A percentile compares a stretch with the other conserved stretches of the same genome.
Conservation (phyloP, 2,329 filamentous ascomycete genomes). For the Aspergillus ustus region DNA sequence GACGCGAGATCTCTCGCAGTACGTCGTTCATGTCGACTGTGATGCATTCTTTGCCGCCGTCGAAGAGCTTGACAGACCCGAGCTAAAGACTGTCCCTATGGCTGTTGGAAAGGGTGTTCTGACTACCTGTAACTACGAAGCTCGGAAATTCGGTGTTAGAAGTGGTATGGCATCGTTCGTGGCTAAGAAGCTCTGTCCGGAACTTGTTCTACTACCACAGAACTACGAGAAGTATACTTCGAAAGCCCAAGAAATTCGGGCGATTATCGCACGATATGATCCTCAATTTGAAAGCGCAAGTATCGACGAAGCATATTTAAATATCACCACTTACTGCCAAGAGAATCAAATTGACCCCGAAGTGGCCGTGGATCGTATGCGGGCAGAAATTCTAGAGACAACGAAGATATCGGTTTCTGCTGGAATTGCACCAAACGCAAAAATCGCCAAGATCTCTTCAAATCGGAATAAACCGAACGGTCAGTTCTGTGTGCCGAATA, state of each 20-base stretch:
- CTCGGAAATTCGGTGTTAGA: conserved; percentile 85
- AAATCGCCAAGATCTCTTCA: conserved; percentile 91
- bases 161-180: conserved; percentile 97
- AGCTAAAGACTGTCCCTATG: conserved; percentile 84
- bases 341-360: conserved; percentile 70
- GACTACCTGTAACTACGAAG: conserved; percentile 83
- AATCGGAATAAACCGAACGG: conserved; percentile 98
- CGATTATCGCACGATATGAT: conserved; percentile 85
- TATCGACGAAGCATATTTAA: conserved; percentile 95
- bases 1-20: conserved; percentile 78
- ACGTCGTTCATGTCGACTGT: conserved; percentile 90
- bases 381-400: conserved; percentile 73
- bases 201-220: conserved; percentile 78
- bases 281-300: conserved; percentile 89
- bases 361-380: conserved; percentile 76
- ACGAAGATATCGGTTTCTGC: conserved; percentile 89
- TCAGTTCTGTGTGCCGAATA: conserved; percentile 76
- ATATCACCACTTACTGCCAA: conserved; percentile 84
- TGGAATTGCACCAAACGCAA: conserved; percentile 90
- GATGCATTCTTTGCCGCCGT: conserved; percentile 98
- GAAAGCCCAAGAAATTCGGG: conserved; percentile 85
- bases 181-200: conserved; percentile 88
- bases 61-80: conserved; percentile 81
- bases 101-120: conserved; percentile 79
- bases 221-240: conserved; percentile 91